Base-by-base conservation (phyloP, 768 basidiomycete species). In the Russula olivacea region DNA sequence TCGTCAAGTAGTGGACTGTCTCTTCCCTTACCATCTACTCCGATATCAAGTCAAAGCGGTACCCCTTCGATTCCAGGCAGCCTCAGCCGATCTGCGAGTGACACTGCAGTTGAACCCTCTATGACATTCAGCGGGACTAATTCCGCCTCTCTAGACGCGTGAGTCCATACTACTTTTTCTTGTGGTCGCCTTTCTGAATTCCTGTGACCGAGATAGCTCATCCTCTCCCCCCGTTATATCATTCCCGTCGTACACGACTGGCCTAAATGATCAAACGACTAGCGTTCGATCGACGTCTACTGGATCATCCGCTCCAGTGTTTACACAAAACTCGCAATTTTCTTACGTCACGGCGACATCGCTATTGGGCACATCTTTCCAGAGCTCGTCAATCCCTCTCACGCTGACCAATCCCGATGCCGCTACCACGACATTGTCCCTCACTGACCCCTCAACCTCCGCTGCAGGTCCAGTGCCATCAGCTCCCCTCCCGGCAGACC, bases 401-500 rank as follows among this genome's bases (percentile, higher is more conserved):
- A 72, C 77, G 28, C 12, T 57, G 10, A 74, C 74, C 19, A 63
- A 79, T 66, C 78, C 81, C 21, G 81, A 83, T 59, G 74, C 73
- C 5, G 48, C 70, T 2, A 4, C 60, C 4, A 72, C 79, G 1
- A 74, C 76, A 11, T 2, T 70, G 30, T 67, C 74, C 1, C 38
- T 76, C 9, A 10, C 41, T 8, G 64, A 69, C 11, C 58, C 54
- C 1, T 53, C 69, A 15, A 67, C 34, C 25, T 57, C 69, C 6
- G n/a, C 68, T 12, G 56, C 69, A 3, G 68, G 75, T 3, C 68
- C 71, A 21, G 72, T 76, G 6, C 59, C 73, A 1, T 55, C 63
- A 3, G 66, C 71, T 12, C 64, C 83, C 0, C 76, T 91, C 14
- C 89, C 90, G 0, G 73, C 78, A 0, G 79, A 79, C 57, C 74